Base-by-base conservation (phyloP, 108 stramenopile genomes). In the Chaetoceros muelleri region DNA sequence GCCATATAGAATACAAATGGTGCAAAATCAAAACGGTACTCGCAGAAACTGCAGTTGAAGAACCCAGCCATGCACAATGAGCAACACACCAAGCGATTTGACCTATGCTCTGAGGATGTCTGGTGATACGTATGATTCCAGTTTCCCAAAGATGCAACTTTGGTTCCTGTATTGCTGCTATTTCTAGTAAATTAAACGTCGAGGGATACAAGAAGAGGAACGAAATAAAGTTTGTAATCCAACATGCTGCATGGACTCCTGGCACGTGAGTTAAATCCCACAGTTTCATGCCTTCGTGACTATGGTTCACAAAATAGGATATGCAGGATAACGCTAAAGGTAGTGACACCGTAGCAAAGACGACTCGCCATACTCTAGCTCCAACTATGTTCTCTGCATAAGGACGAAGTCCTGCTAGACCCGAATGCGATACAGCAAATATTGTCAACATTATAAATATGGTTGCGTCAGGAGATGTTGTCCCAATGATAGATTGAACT, bases 171-270 rank as follows among this genome's bases (percentile, higher is more conserved):
- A 92, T 75, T 18, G 87, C 89, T 16, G 90, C 90, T 25, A 96
- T 87, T 65, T 98, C 96, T 57, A 87, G 82, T 26, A 98, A 66
- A 66, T 98, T 98, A 73, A 95, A 98, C 21, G 87, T 85, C 22
- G 80, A 78, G 2, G 96, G 96, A 80, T 98, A 96, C 48, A 98
- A 62, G 68, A 98, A 94, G 24, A 95, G 56, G 57, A 98, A 98
- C 31, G 78, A 80, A 3, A 81, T 25, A 63, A 98, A 93, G 53
- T 89, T 84, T 55, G 62, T 60, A 2, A 78, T 48, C 81, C 83
- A 90, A 7, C 74, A 65, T 24, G 81, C 25, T 1, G 75, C 45
- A 67, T 85, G 87, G 7, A 82, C 70, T 53, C 58, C 61, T 2
- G 70, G 65, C 44, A 76, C 61, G 7, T 66, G 62, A 19, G 73